These are phyloP conservation scores for Coriaria nepalensis DNA, from an alignment of 306 rosid genomes.

Conservation along the genomic window DNA sequence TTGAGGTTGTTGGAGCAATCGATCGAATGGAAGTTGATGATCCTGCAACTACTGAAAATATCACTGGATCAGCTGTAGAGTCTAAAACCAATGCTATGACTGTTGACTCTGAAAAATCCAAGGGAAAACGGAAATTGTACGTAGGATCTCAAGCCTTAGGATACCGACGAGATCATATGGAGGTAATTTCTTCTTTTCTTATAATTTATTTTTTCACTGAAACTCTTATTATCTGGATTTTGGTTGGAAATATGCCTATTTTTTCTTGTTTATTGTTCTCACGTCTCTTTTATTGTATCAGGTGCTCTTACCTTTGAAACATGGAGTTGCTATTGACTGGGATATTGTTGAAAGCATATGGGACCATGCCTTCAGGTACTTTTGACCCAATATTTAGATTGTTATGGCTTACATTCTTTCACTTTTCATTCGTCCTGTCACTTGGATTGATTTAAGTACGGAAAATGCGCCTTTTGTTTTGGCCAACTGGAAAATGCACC, in stretches of 20 bases:
- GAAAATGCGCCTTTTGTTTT: too few species aligned
- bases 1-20: conserved; percentile 79
- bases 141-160: conserved; percentile 93
- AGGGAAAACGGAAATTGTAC: conserved; percentile 68
- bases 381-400: too few species aligned
- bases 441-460: neutral
- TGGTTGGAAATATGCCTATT: neutral
- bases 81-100: conserved; percentile 33
- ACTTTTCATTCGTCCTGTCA: neutral
- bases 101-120: conserved; percentile 57
- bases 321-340: conserved; percentile 92
- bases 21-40: conserved; percentile 94
- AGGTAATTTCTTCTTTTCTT: conserved; percentile 35
- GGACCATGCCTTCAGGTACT: conserved; percentile 94
- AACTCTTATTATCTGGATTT: neutral
- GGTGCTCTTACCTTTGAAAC: conserved; percentile 77
- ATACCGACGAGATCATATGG: conserved; percentile 86
- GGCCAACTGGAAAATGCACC: too few species aligned
- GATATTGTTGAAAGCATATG: conserved; percentile 91
- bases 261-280: conserved; percentile 1
- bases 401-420: conserved; percentile 1
- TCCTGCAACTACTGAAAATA: conserved; percentile 45
- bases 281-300: conserved; percentile 18
- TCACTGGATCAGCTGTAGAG: conserved; percentile 49
- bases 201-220: conserved; percentile 5